Base-by-base conservation (phyloP, 2,329 filamentous ascomycete species). In the Ophiognomonia clavigignenti-juglandacearum region DNA sequence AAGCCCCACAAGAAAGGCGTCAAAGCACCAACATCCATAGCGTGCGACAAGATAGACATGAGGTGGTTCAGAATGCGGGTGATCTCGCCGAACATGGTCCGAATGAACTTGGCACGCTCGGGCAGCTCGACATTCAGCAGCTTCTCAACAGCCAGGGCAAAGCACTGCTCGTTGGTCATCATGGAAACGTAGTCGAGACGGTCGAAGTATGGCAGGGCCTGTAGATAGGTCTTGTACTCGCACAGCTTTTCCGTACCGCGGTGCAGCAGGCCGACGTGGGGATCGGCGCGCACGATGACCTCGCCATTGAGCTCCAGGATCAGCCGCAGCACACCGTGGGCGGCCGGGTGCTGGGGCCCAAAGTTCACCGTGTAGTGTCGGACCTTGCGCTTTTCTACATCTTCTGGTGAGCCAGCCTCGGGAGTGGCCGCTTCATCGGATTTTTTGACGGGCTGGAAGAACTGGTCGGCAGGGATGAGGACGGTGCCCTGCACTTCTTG, bases 141-240 rank as follows among this genome's bases (percentile, higher is more conserved):
- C 78, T 98, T 98, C 80, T 98, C 93, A 47, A 97, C 92, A 18
- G 90, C 93, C 56, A 98, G 79, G 31, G 90, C 83, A 71, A 89
- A 98, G 65, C 90, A 96, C 73, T 98, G 93, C 78, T 98, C 93
- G 71, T 98, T 98, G 62, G 93, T 98, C 93, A 98, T 98, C 95
- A 98, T 98, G 62, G 90, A 96, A 59, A 96, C 91, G 70, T 98
- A 98, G 72, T 98, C 93, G 68, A 98, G 78, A 59, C 93, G 89
- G 73, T 98, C 93, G 67, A 98, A 98, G 77, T 98, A 98, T 47
- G 93, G 93, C 64, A 98, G 77, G 48, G 93, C 93, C 77, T 98
- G 93, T 63, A 97, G 80, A 66, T 98, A 98, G 59, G 92, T 96
- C 80, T 96, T 96, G 81, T 98, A 98, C 78, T 98, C 93, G 72